Conservation (phyloP, 345 rosid species). For the Eucalyptus leucophloia region DNA sequence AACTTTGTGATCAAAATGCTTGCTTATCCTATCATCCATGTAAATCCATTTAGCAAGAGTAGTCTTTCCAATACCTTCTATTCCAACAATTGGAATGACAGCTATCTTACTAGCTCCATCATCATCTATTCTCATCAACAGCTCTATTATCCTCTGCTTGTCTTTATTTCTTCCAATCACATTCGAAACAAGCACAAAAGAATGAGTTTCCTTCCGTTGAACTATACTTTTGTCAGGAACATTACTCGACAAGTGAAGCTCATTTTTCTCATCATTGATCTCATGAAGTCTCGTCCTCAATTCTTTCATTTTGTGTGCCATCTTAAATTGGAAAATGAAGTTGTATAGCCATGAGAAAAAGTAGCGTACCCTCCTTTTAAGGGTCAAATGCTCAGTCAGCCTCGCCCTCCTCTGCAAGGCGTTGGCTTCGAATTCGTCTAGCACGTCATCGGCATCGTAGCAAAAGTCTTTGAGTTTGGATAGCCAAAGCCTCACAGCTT, state of each 20-base stretch:
- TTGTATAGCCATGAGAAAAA: not conserved
- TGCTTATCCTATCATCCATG: not conserved
- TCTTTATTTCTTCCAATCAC: slow-evolving; percentile 7
- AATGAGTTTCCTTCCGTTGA: slow-evolving; percentile 1
- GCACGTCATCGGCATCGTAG: slow-evolving; percentile 1
- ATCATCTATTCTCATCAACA: not conserved
- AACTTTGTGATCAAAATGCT: not conserved
- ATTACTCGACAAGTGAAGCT: not conserved
- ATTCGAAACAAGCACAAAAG: not conserved
- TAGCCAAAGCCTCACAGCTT: not conserved
- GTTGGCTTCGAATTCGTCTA: not conserved
- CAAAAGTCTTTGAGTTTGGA: not conserved
- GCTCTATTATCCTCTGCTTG: not conserved
- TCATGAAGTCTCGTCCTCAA: not conserved
- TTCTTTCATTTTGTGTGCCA: not conserved
- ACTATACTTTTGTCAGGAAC: not conserved
- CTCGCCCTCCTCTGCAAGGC: not conserved
- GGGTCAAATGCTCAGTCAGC: not conserved
- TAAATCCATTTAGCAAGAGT: slow-evolving; percentile 7
- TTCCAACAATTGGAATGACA: slow-evolving; percentile 6
- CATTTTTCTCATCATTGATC: not conserved
- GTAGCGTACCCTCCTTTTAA: not conserved
- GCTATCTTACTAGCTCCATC: not conserved
- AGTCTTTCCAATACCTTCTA: slow-evolving; percentile 18
- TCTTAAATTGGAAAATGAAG: not conserved